A percentile compares a stretch with the other conserved stretches of the same genome.
phyloP scores from a whole-genome alignment of 192 early-diverging fungal genomes.

The Phlyctochytrium planicorne region DNA sequence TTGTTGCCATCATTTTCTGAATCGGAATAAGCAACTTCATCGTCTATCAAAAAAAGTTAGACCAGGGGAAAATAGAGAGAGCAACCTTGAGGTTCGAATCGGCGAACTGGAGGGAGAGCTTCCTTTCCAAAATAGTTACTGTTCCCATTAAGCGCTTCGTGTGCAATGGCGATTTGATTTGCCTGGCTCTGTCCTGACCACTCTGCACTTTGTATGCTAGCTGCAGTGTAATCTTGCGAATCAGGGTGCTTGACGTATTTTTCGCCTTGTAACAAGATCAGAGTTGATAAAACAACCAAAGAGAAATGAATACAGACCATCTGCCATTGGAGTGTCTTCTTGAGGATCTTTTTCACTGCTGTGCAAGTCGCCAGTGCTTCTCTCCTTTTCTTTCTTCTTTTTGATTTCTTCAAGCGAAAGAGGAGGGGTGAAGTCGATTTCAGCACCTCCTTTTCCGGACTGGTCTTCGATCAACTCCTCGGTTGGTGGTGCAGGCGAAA shows the following conservation, averaged over 20 bases:
- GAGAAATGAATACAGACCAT: too few species aligned
- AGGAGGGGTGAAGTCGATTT: constrained; percentile 6
- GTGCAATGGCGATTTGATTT: too few species aligned
- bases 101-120: neutral
- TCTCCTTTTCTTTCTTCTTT: neutral
- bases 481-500: too few species aligned
- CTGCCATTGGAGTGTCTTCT: too few species aligned
- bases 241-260: too few species aligned
- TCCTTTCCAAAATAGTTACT: neutral
- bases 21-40: constrained; percentile 9
- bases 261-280: too few species aligned
- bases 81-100: neutral
- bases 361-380: neutral
- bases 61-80: neutral
- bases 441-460: too few species aligned
- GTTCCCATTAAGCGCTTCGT: neutral
- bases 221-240: too few species aligned
- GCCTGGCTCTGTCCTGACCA: neutral
- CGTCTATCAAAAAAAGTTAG: neutral
- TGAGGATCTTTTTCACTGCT: too few species aligned
- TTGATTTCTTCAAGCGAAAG: constrained; percentile 5
- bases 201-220: neutral
- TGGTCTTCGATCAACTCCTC: too few species aligned
- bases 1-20: constrained; percentile 2
- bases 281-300: too few species aligned